phyloP scores from a whole-genome alignment of 2,329 filamentous ascomycete genomes.

The Trichoderma sp. region DNA sequence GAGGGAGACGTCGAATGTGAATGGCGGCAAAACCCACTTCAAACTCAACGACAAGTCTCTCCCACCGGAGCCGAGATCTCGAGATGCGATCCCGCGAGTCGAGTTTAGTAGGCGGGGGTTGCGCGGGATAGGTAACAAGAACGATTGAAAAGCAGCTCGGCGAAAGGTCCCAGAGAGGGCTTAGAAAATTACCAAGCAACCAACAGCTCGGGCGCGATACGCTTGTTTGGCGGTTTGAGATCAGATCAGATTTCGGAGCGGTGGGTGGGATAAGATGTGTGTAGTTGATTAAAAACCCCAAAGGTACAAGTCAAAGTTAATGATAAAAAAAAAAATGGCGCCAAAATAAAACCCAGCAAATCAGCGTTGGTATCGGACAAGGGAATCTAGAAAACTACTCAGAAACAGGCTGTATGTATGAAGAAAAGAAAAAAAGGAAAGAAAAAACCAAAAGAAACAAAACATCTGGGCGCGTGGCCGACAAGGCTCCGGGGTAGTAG shows the following conservation, averaged over 20 bases:
- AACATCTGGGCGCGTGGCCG: background rate
- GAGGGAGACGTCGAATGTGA: background rate
- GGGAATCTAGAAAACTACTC: background rate
- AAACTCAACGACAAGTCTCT: background rate
- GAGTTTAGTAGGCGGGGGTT: background rate
- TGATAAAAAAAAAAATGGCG: background rate
- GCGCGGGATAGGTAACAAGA: background rate
- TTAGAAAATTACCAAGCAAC: constrained; percentile 8
- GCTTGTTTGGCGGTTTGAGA: background rate
- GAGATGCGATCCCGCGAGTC: background rate
- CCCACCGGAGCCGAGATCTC: constrained; percentile 15
- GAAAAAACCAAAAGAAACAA: background rate
- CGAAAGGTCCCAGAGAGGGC: background rate
- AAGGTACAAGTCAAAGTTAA: background rate
- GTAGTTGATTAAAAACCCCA: background rate
- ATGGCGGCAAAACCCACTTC: background rate
- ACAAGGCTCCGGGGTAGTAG: background rate
- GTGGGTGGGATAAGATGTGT: constrained; percentile 11
- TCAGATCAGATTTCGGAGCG: background rate
- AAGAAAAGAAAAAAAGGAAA: background rate
- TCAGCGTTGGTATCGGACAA: background rate
- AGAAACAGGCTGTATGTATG: background rate
- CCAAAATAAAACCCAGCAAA: background rate
- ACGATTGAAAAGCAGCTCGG: background rate
- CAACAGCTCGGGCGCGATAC: background rate